Conservation (phyloP, 2,329 filamentous ascomycete species). For the Xylariales sp. region DNA sequence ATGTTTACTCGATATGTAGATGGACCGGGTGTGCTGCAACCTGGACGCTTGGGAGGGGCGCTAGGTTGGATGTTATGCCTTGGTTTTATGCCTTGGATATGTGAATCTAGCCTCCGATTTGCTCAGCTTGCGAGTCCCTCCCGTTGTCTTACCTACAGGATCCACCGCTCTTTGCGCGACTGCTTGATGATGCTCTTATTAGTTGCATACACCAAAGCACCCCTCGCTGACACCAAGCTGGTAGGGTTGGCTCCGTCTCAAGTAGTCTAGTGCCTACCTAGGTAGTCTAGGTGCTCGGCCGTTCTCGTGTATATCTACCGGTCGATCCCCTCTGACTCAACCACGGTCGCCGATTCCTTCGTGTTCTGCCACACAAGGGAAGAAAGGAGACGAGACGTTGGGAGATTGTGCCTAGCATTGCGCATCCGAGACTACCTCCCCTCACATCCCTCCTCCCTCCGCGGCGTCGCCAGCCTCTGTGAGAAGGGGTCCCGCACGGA, state of each 20-base stretch:
- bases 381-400: constrained; percentile 34
- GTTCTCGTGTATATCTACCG: constrained; percentile 45
- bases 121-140: constrained; percentile 32
- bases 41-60: constrained; percentile 25
- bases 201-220: constrained; percentile 33
- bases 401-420: constrained; percentile 40
- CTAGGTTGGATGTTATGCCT: constrained; percentile 37
- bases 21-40: constrained; percentile 29
- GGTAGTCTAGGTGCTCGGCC: constrained; percentile 2
- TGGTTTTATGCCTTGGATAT: constrained; percentile 32
- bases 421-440: constrained; percentile 32
- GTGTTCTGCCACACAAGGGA: constrained; percentile 41
- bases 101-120: constrained; percentile 37
- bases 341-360: constrained; percentile 37
- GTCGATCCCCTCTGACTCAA: constrained; percentile 41
- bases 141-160: constrained; percentile 43
- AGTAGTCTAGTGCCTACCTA: constrained; percentile 36
- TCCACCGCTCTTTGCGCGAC: constrained; percentile 40
- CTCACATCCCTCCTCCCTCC: constrained; percentile 35
- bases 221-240: constrained; percentile 42
- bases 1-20: constrained; percentile 23
- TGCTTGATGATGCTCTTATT: constrained; percentile 36
- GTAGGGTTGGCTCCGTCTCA: constrained; percentile 37
- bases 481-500: constrained; percentile 29
- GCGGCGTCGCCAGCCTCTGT: constrained; percentile 37